Evolutionary conservation across 306 rosid species (phyloP).

Genomic region (Sicyos baderoa): DNA sequence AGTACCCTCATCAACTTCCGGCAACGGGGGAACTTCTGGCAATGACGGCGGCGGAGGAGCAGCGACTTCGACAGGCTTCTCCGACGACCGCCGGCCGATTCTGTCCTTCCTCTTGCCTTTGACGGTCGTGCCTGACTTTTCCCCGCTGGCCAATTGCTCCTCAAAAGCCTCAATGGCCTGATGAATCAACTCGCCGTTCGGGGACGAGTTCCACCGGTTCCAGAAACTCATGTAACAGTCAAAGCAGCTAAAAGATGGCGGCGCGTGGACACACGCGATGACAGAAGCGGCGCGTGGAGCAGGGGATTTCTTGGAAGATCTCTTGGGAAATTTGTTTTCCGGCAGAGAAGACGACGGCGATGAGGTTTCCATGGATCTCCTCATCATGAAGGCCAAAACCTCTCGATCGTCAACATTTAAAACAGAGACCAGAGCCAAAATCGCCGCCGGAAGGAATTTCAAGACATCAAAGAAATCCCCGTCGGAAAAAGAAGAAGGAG

Average conservation of each 20-base stretch:
- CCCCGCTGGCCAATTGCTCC: constrained; percentile 39
- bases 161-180: constrained; percentile 61
- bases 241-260: constrained; percentile 45
- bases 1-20: neutral
- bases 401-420: constrained; percentile 52
- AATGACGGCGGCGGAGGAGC: constrained; percentile 9
- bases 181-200: constrained; percentile 52
- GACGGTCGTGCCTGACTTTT: constrained; percentile 29
- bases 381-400: constrained; percentile 53
- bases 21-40: neutral
- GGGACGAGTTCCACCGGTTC: constrained; percentile 54
- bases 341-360: constrained; percentile 18
- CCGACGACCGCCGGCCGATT: constrained; percentile 22
- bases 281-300: neutral
- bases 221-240: constrained; percentile 57
- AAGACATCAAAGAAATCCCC: constrained; percentile 32
- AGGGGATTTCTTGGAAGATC: constrained; percentile 19
- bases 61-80: neutral
- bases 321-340: constrained; percentile 26
- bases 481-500: constrained; percentile 22
- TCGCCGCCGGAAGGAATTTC: constrained; percentile 48
- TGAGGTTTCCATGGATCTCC: constrained; percentile 33
- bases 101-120: constrained; percentile 33
- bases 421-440: constrained; percentile 34
- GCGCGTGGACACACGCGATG: constrained; percentile 21